These are phyloP conservation scores for Andrographis paniculata DNA, from an alignment of 305 asterid genomes.

Conservation along the genomic window DNA sequence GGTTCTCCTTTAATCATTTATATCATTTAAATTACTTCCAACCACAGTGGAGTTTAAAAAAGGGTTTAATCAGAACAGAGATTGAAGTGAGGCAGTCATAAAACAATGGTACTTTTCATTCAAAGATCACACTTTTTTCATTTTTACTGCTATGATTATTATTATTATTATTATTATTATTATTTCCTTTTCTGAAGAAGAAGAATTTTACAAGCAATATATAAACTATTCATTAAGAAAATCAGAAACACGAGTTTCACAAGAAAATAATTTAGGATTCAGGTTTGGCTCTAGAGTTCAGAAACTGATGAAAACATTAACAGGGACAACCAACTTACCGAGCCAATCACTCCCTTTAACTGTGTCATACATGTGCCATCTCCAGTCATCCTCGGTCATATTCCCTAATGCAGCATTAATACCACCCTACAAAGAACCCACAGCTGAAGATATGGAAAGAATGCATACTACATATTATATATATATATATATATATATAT, in stretches of 20 bases:
- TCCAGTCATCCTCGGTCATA: slow-evolving; percentile 97
- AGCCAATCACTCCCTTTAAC: slow-evolving; percentile 98
- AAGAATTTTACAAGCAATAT: too few relatives aligned
- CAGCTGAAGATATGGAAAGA: neutral
- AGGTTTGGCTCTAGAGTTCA: neutral
- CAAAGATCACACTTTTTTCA: neutral
- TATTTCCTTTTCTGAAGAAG: too few relatives aligned
- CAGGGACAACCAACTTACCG: slow-evolving; percentile 33
- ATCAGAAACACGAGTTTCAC: neutral
- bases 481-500: too few relatives aligned
- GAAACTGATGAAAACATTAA: neutral
- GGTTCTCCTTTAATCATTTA: too few relatives aligned
- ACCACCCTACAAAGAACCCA: slow-evolving; percentile 59
- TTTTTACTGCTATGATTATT: too few relatives aligned
- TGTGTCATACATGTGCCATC: slow-evolving; percentile 99
- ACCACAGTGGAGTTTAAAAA: neutral
- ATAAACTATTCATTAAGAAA: too few relatives aligned
- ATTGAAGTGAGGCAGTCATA: neutral
- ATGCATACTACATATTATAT: too few relatives aligned
- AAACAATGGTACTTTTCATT: neutral
- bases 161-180: too few relatives aligned
- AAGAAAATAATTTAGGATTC: neutral
- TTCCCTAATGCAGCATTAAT: slow-evolving; percentile 96
- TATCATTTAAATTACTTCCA: neutral
- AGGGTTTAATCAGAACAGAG: neutral